A percentile compares a stretch with the other conserved stretches of the same genome.
Evolutionary conservation across 2,329 filamentous ascomycete genomes (phyloP).

Genomic region (Elsinoe batatas): DNA sequence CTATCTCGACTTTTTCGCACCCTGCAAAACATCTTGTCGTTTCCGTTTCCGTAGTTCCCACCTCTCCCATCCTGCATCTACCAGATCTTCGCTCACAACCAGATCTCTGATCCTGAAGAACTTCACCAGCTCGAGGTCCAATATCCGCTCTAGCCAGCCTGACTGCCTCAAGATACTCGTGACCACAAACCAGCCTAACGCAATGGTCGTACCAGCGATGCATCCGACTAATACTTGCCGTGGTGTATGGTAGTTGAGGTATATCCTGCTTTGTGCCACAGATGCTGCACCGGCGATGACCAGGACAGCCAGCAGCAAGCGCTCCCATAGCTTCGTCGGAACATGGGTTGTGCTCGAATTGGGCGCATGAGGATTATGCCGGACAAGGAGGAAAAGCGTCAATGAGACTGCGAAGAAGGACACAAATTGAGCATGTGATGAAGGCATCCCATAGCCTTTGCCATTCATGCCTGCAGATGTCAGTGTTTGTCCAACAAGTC

Average conservation of each 20-base stretch:
- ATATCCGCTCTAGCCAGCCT: constrained; percentile 62
- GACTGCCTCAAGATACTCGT: constrained; percentile 56
- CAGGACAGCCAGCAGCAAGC: constrained; percentile 42
- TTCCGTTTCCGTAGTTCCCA: constrained; percentile 55
- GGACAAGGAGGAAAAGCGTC: constrained; percentile 70
- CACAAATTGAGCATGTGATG: constrained; percentile 89
- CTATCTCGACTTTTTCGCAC: constrained; percentile 18
- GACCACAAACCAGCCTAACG: constrained; percentile 65
- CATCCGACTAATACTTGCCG: constrained; percentile 78
- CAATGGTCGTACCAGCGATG: constrained; percentile 59
- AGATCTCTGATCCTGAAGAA: constrained; percentile 71
- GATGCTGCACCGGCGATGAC: constrained; percentile 34
- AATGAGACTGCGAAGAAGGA: constrained; percentile 83
- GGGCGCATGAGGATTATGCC: constrained; percentile 52
- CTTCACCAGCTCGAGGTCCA: constrained; percentile 56
- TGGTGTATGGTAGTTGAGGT: constrained; percentile 84
- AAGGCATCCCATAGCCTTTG: constrained; percentile 96
- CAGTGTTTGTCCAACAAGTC: neutral
- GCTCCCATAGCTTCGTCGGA: constrained; percentile 52
- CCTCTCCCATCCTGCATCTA: constrained; percentile 86
- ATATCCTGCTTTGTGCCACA: constrained; percentile 73
- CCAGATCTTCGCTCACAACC: constrained; percentile 76
- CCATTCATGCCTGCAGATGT: constrained; percentile 53
- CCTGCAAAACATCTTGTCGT: constrained; percentile 14
- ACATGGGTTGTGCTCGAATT: constrained; percentile 36